Evolutionary conservation across 768 basidiomycete genomes (phyloP), one percentile per base, ranked within the genome.

Genomic region (Rhizopogon roseolus): DNA sequence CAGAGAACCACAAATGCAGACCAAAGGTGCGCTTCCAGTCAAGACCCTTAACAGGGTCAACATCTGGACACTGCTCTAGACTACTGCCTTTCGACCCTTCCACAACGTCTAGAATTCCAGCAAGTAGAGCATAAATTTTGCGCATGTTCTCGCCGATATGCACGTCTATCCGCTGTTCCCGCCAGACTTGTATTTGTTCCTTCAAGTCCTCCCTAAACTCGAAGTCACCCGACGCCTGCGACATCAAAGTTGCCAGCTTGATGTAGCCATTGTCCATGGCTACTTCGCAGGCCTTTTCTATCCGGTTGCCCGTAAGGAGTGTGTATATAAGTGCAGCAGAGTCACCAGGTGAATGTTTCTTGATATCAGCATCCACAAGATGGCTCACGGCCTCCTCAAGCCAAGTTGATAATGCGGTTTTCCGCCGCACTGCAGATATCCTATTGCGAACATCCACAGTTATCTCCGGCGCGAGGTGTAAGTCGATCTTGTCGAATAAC

Each of bases 11-110:
- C 32, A 98, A 72, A 56, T 86, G 86, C 41, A 98, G 71, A 2
- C 92, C 97, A 64, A 98, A 90, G 1, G 86, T 86, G 17, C 93
- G 83, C 67, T 93, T 95, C 97, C 97, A 99, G 65, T 97, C 95
- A 50, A 98, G 69, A 0, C 82, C 88, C 50, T 84, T 73, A 16
- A 83, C 75, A 5, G 97, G 74, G 52, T 81, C 73, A 27, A 91
- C 64, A 52, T 86, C 84, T 11, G 74, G 66, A 63, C 76, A 77
- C 43, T 79, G 80, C 58, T 77, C 75, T 22, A 78, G 60, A 16
- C 80, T 81, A 27, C 74, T 73, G 3, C 80, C 79, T 56, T 71
- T 76, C 48, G 75, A 78, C 29, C 79, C 83, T 41, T 80, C 76
- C 9, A 86, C 74, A 6, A 82, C 67, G 55, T 81, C 78, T 55